Evolutionary conservation across 2,329 filamentous ascomycete species (phyloP), one percentile per base, ranked within the genome.

Genomic region (Coniochaeta sp.): DNA sequence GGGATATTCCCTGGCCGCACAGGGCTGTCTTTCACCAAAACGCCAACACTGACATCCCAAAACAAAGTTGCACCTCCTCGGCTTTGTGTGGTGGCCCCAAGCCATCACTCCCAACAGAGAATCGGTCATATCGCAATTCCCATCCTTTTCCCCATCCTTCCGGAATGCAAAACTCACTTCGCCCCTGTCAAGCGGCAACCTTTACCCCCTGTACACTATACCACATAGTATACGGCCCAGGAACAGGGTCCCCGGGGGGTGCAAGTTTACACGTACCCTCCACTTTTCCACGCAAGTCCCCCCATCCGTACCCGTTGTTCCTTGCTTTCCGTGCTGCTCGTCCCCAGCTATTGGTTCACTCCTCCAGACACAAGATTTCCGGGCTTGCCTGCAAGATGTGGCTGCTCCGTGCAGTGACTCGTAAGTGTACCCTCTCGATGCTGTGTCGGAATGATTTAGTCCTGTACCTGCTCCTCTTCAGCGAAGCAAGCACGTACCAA

Each of bases 131-230:
- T 56, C 14, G 34, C 31, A 56, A 56, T 56, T 38, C 54, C 61
- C 57, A 62, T 62, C 59, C 57, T 57, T 59, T 62, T 40, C 56
- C 36, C 59, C 58, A 44, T 62, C 59, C 55, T 55, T 26, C 31
- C 54, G 38, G 31, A 56, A 56, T 56, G 54, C 54, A 56, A 55
- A 56, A 56, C 22, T 26, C 54, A 36, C n/a, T 38, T 38, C n/a
- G 14, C 54, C 54, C 54, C 54, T 56, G 28, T n/a, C 31, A 12
- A 36, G 31, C 28, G 31, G 54, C 54, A 34, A 22, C 12, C 31
- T 31, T 22, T 56, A 9, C 54, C 19, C 54, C 54, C 28, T 9
- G 28, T 38, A 31, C 31, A 52, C n/a, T n/a, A n/a, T n/a, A n/a
- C n/a, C n/a, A n/a, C n/a, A n/a, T n/a, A n/a, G n/a, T n/a, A n/a